A percentile compares a stretch with the other conserved stretches of the same genome.
phyloP scores from a whole-genome alignment of 2,329 filamentous ascomycete species.

The Pseudonectria foliicola region DNA sequence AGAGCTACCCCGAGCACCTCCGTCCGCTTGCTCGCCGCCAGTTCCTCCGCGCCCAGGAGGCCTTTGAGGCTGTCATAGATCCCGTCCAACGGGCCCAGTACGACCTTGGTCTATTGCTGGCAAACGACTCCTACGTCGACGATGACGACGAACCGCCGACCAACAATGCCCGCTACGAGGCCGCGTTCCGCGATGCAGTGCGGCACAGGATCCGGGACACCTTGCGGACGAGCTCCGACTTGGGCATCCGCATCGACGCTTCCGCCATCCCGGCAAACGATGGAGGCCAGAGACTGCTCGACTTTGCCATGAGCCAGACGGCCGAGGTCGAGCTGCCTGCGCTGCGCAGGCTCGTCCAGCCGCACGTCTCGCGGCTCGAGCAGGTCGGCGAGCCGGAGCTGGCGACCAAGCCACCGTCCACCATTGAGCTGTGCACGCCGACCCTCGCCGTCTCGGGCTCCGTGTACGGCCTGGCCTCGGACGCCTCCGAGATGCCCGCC shows the following conservation, averaged over 20 bases:
- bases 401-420: slow-evolving; percentile 5
- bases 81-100: slow-evolving; percentile 35
- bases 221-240: slow-evolving; percentile 27
- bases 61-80: slow-evolving; percentile 42
- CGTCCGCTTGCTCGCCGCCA: slow-evolving; percentile 33
- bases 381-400: slow-evolving; percentile 11
- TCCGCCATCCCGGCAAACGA: slow-evolving; percentile 7
- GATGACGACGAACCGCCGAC: slow-evolving; percentile 5
- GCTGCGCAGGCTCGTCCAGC: slow-evolving; percentile 22
- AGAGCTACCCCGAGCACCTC: slow-evolving; percentile 32
- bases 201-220: slow-evolving; percentile 14
- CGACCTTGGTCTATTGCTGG: slow-evolving; percentile 25
- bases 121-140: slow-evolving; percentile 12
- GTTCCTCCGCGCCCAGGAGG: slow-evolving; percentile 34
- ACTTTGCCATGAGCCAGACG: slow-evolving; percentile 34
- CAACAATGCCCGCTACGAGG: slow-evolving; percentile 6
- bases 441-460: slow-evolving; percentile 33
- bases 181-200: slow-evolving; percentile 15
- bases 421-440: slow-evolving; percentile 21
- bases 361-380: slow-evolving; percentile 17
- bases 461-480: slow-evolving; percentile 30
- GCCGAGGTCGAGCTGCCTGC: slow-evolving; percentile 28
- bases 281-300: slow-evolving; percentile 23
- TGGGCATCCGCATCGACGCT: slow-evolving; percentile 32
- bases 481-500: slow-evolving; percentile 23